phyloP scores from a whole-genome alignment of 257 asterid genomes.

The Hygrophila difformis region DNA sequence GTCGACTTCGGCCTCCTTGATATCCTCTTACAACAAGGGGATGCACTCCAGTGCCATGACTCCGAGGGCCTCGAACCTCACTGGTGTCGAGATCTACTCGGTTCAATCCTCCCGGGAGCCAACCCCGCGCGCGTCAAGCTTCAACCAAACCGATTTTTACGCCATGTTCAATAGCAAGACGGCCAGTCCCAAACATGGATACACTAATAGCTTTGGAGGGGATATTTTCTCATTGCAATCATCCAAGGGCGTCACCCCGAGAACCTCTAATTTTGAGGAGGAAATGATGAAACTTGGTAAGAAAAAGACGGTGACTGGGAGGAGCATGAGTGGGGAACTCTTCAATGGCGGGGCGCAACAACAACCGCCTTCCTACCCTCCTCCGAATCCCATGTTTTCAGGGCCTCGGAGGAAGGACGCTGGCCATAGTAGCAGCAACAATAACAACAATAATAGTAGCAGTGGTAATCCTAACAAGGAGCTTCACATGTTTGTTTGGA shows the following conservation, averaged over 20 bases:
- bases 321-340: slow-evolving; percentile 79
- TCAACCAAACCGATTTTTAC: slow-evolving; percentile 75
- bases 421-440: neutral
- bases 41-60: slow-evolving; percentile 43
- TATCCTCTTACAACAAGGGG: slow-evolving; percentile 42
- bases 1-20: slow-evolving; percentile 49
- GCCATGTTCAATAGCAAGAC: slow-evolving; percentile 75
- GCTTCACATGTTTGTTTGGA: slow-evolving; percentile 92
- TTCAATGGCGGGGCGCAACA: slow-evolving; percentile 19
- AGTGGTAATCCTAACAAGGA: slow-evolving; percentile 43
- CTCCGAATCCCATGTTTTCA: slow-evolving; percentile 72
- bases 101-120: slow-evolving; percentile 86
- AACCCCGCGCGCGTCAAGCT: slow-evolving; percentile 79
- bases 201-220: slow-evolving; percentile 49
- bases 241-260: slow-evolving; percentile 72
- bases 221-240: slow-evolving; percentile 69
- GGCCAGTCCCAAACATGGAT: slow-evolving; percentile 79
- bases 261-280: slow-evolving; percentile 83
- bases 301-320: slow-evolving; percentile 29
- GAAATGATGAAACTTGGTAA: slow-evolving; percentile 57
- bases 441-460: slow-evolving; percentile 5
- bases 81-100: slow-evolving; percentile 86
- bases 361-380: slow-evolving; percentile 41
- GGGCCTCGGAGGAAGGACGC: slow-evolving; percentile 56
- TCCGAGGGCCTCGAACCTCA: slow-evolving; percentile 71